Percentiles rank a stretch among this genome's conserved stretches.
Evolutionary conservation across 2,329 filamentous ascomycete species (phyloP).

Genomic region (Lasiodiplodia hormozganensis): DNA sequence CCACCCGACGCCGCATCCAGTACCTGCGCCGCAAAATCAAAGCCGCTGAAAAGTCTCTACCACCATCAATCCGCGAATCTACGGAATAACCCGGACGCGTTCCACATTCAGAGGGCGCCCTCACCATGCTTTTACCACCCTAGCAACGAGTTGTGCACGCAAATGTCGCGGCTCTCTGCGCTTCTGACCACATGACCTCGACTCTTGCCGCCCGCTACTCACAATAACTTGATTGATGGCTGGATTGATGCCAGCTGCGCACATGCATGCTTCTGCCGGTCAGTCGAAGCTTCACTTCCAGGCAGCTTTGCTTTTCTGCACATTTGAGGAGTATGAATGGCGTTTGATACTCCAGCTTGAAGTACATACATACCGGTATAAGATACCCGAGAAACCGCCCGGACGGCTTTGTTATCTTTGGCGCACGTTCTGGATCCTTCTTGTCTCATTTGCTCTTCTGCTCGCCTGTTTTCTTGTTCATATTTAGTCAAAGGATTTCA

Average conservation of each 20-base stretch:
- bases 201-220: background rate
- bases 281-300: background rate
- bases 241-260: background rate
- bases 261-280: background rate
- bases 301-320: background rate
- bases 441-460: background rate
- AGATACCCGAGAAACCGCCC: conserved; percentile 10
- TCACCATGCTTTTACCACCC: background rate
- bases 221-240: background rate
- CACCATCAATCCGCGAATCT: background rate
- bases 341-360: background rate
- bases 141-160: background rate
- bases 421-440: background rate
- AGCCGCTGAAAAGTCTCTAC: background rate
- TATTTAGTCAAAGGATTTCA: background rate
- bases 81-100: background rate
- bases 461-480: background rate
- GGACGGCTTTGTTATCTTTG: background rate
- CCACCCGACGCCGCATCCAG: conserved; percentile 12
- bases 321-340: background rate
- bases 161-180: background rate
- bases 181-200: background rate
- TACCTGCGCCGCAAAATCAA: conserved; percentile 25
- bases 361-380: background rate
- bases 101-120: background rate